These are phyloP conservation scores for Ustilago hordei DNA, from an alignment of 1,284 basidiomycete genomes.

Conservation along the genomic window DNA sequence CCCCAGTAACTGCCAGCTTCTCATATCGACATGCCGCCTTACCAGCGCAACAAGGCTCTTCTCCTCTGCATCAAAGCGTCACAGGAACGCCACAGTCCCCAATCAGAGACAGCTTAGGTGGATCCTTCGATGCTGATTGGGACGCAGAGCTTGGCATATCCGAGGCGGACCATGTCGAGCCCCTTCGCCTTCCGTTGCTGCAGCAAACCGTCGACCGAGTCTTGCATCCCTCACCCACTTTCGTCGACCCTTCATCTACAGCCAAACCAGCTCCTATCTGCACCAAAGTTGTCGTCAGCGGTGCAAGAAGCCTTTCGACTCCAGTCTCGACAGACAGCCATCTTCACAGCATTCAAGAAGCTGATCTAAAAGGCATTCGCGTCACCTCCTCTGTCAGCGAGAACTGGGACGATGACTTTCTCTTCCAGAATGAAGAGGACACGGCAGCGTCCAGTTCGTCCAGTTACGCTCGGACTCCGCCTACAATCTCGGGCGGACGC, in stretches of 20 bases:
- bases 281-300: conserved; percentile 18
- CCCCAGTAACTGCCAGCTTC: too few relatives aligned
- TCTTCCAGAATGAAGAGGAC: conserved; percentile 52
- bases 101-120: neutral
- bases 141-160: conserved; percentile 45
- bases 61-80: neutral
- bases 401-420: conserved; percentile 60
- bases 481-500: neutral
- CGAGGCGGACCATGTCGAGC: conserved; percentile 21
- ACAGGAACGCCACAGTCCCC: neutral
- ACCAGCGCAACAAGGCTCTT: neutral
- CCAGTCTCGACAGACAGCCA: neutral
- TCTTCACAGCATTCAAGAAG: conserved; percentile 9
- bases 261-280: neutral
- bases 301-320: conserved; percentile 1
- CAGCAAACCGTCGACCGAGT: neutral
- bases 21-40: neutral
- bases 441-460: conserved; percentile 3
- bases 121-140: conserved; percentile 42
- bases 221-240: neutral
- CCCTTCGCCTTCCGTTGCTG: conserved; percentile 24
- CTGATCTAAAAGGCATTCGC: conserved; percentile 35
- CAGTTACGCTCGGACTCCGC: neutral
- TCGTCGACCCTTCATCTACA: neutral
- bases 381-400: conserved; percentile 51